Conservation (phyloP, 768 basidiomycete genomes). For the Coprinopsis sp. region DNA sequence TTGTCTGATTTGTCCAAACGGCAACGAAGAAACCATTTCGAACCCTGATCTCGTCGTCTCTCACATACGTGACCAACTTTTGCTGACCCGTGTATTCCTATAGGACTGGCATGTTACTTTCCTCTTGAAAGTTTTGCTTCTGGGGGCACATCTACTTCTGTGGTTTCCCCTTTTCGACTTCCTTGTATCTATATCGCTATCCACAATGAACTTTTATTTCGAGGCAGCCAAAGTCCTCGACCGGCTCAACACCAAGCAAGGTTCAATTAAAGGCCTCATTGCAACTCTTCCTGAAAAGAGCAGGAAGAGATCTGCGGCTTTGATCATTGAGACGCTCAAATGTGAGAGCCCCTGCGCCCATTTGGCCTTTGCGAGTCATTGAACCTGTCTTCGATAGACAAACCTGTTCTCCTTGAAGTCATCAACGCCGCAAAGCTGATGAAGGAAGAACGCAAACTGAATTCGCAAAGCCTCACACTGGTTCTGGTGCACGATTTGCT, state of each 20-base stretch:
- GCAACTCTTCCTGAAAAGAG: constrained; percentile 68
- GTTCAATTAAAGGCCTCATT: constrained; percentile 86
- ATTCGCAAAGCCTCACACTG: constrained; percentile 69
- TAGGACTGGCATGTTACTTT: background rate
- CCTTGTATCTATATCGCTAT: constrained; percentile 29
- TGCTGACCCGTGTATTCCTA: background rate
- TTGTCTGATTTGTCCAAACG: constrained; percentile 64
- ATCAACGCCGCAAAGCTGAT: constrained; percentile 65
- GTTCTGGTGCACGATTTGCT: constrained; percentile 89
- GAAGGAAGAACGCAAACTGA: constrained; percentile 73
- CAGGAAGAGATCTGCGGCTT: constrained; percentile 74
- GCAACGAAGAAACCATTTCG: constrained; percentile 40
- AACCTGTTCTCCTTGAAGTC: constrained; percentile 65
- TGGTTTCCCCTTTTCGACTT: background rate
- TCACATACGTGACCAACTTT: constrained; percentile 9
- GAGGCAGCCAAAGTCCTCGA: constrained; percentile 81
- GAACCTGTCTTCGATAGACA: constrained; percentile 49
- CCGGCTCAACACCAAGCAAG: constrained; percentile 80
- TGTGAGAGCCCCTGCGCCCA: constrained; percentile 48
- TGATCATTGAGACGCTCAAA: constrained; percentile 94
- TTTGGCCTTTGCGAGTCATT: constrained; percentile 8
- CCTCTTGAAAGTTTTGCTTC: background rate
- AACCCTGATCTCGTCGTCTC: constrained; percentile 28
- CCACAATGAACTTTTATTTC: constrained; percentile 96
- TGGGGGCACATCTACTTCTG: background rate